Evolutionary conservation across 441 rosid genomes (phyloP).

Genomic region (Gossypium schwendimanii): DNA sequence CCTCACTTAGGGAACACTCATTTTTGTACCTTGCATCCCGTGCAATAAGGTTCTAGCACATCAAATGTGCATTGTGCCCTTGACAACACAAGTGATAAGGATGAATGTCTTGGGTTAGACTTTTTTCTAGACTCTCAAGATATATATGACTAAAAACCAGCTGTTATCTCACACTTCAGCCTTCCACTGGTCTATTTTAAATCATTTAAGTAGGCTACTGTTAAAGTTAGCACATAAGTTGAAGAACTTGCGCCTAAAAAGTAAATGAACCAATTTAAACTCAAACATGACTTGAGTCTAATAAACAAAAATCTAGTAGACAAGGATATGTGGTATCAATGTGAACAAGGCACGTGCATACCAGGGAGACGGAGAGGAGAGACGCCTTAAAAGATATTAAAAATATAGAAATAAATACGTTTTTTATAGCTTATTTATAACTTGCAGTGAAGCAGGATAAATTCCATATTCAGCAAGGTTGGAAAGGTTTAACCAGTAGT

Average conservation of each 20-base stretch:
- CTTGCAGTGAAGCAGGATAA: neutral
- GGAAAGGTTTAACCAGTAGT: neutral
- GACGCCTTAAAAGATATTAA: neutral
- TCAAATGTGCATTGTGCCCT: neutral
- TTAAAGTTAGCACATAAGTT: neutral
- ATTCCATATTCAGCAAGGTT: neutral
- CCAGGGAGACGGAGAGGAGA: neutral
- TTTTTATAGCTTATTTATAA: neutral
- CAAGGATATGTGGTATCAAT: neutral
- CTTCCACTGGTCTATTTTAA: neutral
- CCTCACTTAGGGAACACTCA: neutral
- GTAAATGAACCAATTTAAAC: neutral
- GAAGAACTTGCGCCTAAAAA: conserved; percentile 2
- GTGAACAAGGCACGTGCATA: neutral
- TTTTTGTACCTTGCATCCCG: neutral
- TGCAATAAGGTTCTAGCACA: neutral
- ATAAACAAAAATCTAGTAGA: neutral
- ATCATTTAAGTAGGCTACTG: neutral
- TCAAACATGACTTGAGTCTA: neutral
- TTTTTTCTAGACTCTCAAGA: neutral
- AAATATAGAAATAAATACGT: neutral
- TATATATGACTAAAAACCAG: neutral
- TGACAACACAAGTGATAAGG: neutral
- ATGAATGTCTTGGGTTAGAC: neutral
- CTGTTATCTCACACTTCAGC: neutral